Evolutionary conservation across 1,284 basidiomycete genomes (phyloP).

Genomic region (Rhodotorula sp.): DNA sequence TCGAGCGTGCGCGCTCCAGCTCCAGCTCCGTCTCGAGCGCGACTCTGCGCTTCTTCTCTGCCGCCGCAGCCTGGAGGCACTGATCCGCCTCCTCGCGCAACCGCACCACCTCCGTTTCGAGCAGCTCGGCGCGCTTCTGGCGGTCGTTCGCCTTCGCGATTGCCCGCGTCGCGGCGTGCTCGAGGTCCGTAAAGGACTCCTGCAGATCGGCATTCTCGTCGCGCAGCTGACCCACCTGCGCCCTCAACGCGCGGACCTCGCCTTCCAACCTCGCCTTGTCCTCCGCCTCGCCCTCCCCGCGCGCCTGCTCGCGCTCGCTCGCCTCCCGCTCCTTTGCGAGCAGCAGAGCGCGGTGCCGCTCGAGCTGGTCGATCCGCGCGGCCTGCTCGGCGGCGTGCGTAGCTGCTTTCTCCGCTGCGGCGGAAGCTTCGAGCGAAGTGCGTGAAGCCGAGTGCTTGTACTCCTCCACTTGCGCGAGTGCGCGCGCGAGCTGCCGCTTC

Average conservation of each 20-base stretch:
- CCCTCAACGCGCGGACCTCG: conserved; percentile 26
- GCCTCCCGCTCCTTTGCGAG: conserved; percentile 40
- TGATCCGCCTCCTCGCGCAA: conserved; percentile 12
- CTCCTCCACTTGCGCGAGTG: conserved; percentile 29
- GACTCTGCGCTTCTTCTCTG: conserved; percentile 22
- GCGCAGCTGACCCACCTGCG: conserved; percentile 21
- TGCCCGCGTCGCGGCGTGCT: conserved; percentile 35
- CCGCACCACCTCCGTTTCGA: conserved; percentile 28
- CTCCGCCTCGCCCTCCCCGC: conserved; percentile 20
- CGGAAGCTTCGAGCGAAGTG: conserved; percentile 15
- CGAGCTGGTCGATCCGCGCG: conserved; percentile 35
- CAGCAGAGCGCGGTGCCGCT: conserved; percentile 39
- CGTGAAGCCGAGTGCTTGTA: conserved; percentile 26
- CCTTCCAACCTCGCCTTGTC: conserved; percentile 18
- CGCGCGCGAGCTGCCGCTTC: conserved; percentile 35
- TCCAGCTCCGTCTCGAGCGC: conserved; percentile 30
- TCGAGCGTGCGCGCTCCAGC: conserved; percentile 17
- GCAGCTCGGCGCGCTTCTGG: conserved; percentile 19
- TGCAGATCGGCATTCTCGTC: conserved; percentile 37
- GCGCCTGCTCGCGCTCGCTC: conserved; percentile 21
- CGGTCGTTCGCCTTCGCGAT: conserved; percentile 23
- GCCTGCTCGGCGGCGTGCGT: conserved; percentile 25
- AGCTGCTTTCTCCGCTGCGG: conserved; percentile 17
- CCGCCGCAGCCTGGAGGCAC: neutral
- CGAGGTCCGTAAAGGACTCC: conserved; percentile 24